Conservation (phyloP, 2,329 filamentous ascomycete species). For the Nemania bipapillata region DNA sequence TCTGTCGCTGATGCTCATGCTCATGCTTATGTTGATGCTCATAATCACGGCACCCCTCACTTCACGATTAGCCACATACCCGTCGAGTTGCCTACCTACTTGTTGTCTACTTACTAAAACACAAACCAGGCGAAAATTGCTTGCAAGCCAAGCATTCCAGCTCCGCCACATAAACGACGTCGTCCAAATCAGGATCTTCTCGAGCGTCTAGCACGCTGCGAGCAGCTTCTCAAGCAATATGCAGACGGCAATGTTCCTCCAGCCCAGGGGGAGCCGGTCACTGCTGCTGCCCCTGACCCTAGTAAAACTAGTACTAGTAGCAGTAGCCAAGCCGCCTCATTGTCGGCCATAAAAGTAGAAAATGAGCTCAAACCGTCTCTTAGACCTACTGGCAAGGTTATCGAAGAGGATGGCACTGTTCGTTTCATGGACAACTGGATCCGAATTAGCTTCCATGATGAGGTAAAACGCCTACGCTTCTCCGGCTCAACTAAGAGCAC, state of each 20-base stretch:
- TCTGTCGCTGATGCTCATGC: too few relatives aligned
- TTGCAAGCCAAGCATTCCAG: slow-evolving; percentile 39
- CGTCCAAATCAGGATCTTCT: slow-evolving; percentile 41
- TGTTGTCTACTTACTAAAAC: slow-evolving; percentile 16
- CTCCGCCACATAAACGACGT: slow-evolving; percentile 38
- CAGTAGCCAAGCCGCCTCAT: slow-evolving; percentile 13
- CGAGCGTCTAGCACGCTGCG: slow-evolving; percentile 39
- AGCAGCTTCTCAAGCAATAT: slow-evolving; percentile 40
- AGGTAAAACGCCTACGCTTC: slow-evolving; percentile 26
- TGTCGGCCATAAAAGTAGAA: slow-evolving; percentile 6
- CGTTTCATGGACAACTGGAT: slow-evolving; percentile 40
- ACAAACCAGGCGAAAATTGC: slow-evolving; percentile 35
- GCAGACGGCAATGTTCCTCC: slow-evolving; percentile 33
- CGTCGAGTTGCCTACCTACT: neutral
- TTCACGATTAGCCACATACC: neutral
- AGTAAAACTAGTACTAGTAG: neutral
- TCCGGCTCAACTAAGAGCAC: neutral
- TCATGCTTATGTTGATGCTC: neutral
- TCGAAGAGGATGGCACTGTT: slow-evolving; percentile 38
- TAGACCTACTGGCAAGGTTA: slow-evolving; percentile 30
- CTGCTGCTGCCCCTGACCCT: neutral
- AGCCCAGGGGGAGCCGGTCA: neutral
- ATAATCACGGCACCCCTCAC: slow-evolving; percentile 1
- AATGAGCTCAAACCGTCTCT: neutral
- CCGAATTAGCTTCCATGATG: slow-evolving; percentile 38